These are phyloP conservation scores for Patellaria atrata DNA, from an alignment of 495 filamentous ascomycete genomes.

Conservation along the genomic window DNA sequence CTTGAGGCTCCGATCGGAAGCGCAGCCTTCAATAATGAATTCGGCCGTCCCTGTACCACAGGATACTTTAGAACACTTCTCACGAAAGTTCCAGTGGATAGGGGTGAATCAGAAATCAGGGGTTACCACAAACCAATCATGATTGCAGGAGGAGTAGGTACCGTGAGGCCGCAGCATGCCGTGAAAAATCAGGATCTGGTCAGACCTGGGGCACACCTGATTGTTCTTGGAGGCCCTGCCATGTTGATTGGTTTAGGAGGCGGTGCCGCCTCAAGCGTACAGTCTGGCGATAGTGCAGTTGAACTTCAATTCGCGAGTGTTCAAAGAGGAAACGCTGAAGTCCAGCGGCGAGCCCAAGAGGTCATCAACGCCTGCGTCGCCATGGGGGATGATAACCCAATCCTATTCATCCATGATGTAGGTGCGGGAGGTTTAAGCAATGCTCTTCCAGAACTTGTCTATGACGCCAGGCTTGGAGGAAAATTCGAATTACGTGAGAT, in stretches of 20 bases:
- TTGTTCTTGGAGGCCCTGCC: constrained; percentile 86
- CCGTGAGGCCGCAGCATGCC: constrained; percentile 86
- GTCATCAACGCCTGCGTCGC: constrained; percentile 89
- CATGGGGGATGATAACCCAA: constrained; percentile 70
- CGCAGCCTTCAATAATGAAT: constrained; percentile 94
- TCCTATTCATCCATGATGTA: constrained; percentile 93
- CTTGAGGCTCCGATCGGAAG: constrained; percentile 89
- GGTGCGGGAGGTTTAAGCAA: constrained; percentile 92
- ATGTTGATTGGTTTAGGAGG: constrained; percentile 97
- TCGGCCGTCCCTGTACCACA: constrained; percentile 77
- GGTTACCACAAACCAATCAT: constrained; percentile 99
- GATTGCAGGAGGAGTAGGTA: constrained; percentile 92
- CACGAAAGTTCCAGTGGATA: constrained; percentile 44
- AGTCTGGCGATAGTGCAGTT: constrained; percentile 73
- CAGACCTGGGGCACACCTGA: constrained; percentile 66
- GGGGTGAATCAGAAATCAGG: constrained; percentile 53
- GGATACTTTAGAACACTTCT: constrained; percentile 86
- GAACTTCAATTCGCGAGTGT: constrained; percentile 94
- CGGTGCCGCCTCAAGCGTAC: constrained; percentile 83
- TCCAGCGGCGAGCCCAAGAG: constrained; percentile 87
- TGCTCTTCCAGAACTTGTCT: constrained; percentile 79
- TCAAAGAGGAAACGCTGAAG: constrained; percentile 87
- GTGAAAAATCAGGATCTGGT: constrained; percentile 68
- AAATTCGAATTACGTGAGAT: constrained; percentile 84
- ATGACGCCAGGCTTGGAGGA: constrained; percentile 78